A percentile compares a stretch with the other conserved stretches of the same genome.
phyloP scores from a whole-genome alignment of 148 eudicot genomes.

The Linanthus parryae region DNA sequence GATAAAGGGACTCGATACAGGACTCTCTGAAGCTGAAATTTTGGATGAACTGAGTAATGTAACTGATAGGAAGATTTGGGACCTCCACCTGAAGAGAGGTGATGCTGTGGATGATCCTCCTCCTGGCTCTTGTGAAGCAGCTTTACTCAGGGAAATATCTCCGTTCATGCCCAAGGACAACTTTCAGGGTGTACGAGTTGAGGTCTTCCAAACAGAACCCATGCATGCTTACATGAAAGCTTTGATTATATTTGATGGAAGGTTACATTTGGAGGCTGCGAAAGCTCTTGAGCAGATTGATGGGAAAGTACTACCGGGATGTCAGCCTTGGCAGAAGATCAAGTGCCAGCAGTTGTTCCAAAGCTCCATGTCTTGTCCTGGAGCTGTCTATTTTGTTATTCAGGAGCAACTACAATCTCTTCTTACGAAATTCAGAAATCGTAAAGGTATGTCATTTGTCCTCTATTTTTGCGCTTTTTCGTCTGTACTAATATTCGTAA shows the following conservation, averaged over 20 bases:
- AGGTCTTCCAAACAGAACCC: constrained; percentile 62
- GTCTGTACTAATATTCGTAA: too few species aligned
- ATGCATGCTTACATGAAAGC: constrained; percentile 62
- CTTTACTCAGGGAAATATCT: constrained; percentile 60
- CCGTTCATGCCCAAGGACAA: constrained; percentile 66
- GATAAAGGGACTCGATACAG: constrained; percentile 52
- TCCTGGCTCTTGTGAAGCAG: constrained; percentile 54
- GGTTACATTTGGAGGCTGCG: constrained; percentile 91
- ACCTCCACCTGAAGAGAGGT: constrained; percentile 54
- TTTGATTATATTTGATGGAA: constrained; percentile 66
- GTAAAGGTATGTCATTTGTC: constrained; percentile 37
- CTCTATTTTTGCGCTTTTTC: too few species aligned
- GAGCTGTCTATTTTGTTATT: constrained; percentile 53
- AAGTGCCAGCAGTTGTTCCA: constrained; percentile 64
- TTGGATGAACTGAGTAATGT: constrained; percentile 36
- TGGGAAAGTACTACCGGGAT: constrained; percentile 77
- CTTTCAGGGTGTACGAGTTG: constrained; percentile 55
- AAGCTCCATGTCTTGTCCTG: constrained; percentile 73
- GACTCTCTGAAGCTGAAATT: constrained; percentile 62
- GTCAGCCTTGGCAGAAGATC: constrained; percentile 83
- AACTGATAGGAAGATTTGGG: constrained; percentile 46
- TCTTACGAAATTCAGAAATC: constrained; percentile 38
- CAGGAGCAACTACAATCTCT: constrained; percentile 41
- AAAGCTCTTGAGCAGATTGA: constrained; percentile 87
- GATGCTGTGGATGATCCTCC: constrained; percentile 56